These are phyloP conservation scores for Chloromonas sp. DNA, from an alignment of 163 green algal genomes.

Conservation along the genomic window DNA sequence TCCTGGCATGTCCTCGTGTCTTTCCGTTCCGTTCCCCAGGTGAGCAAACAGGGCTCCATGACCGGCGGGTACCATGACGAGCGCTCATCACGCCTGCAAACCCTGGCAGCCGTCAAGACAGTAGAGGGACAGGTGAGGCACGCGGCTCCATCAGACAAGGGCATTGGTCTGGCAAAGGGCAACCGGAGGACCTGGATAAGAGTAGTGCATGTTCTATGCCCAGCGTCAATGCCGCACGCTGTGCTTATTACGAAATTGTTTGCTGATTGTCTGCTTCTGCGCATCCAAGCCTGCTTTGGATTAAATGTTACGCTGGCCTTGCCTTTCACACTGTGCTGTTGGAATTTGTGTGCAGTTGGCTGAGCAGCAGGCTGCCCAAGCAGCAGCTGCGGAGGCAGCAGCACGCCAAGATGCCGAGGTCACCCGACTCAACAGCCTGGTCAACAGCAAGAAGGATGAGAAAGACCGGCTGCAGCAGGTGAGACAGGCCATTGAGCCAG, in stretches of 20 bases:
- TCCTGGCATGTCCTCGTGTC: no score
- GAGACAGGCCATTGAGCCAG: not conserved
- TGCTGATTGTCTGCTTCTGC: no score
- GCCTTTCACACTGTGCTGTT: no score
- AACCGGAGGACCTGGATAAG: no score
- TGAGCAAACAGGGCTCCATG: constrained; percentile 25
- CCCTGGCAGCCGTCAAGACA: constrained; percentile 1
- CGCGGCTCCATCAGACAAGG: no score
- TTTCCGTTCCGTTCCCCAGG: not conserved
- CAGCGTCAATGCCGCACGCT: no score
- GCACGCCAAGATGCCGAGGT: not conserved
- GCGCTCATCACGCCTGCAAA: constrained; percentile 9
- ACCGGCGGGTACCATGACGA: constrained; percentile 23
- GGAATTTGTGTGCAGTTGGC: no score
- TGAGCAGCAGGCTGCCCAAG: not conserved
- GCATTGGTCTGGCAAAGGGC: no score
- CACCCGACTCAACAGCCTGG: not conserved
- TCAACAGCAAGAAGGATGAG: not conserved
- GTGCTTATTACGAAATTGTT: no score
- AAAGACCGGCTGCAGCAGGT: not conserved
- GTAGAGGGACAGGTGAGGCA: not conserved
- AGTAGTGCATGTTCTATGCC: no score
- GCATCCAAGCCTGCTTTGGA: no score
- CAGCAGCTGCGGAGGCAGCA: not conserved
- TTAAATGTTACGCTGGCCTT: no score